These are phyloP conservation scores for Verruconis gallopava DNA, from an alignment of 2,329 filamentous ascomycete genomes.

Conservation along the genomic window DNA sequence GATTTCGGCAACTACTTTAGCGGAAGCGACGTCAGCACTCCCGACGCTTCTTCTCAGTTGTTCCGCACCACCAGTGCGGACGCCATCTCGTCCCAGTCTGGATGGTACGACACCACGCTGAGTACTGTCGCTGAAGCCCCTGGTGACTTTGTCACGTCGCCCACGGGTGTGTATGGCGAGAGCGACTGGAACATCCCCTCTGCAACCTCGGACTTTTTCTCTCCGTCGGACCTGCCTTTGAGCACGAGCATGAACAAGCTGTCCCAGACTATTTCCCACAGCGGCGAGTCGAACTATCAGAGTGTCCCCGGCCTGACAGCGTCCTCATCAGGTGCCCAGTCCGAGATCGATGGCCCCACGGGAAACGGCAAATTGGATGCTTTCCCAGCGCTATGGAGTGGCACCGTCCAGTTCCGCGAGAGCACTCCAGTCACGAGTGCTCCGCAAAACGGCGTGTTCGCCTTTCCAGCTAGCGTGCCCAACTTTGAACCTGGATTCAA, in stretches of 20 bases:
- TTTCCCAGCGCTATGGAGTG: constrained; percentile 4
- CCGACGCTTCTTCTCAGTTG: neutral
- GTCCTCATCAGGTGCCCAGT: constrained; percentile 26
- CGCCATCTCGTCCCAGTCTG: neutral
- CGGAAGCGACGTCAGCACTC: neutral
- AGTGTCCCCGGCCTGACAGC: constrained; percentile 27
- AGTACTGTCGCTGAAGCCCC: constrained; percentile 16
- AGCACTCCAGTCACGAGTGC: constrained; percentile 19
- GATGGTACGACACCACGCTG: constrained; percentile 4
- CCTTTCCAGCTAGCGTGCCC: constrained; percentile 17
- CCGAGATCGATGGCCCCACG: constrained; percentile 25
- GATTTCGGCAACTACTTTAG: neutral
- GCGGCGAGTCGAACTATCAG: constrained; percentile 26
- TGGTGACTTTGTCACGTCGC: constrained; percentile 16
- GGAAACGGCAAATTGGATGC: constrained; percentile 18
- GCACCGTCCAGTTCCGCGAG: constrained; percentile 11
- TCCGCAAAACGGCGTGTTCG: constrained; percentile 18
- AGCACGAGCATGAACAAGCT: constrained; percentile 24
- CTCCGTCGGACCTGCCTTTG: constrained; percentile 27
- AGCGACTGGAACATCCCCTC: constrained; percentile 12
- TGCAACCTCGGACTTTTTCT: constrained; percentile 20
- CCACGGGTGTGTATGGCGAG: constrained; percentile 22
- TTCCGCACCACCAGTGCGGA: constrained; percentile 5
- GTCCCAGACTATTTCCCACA: constrained; percentile 27
- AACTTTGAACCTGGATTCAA: constrained; percentile 9